phyloP scores from a whole-genome alignment of 352 stramenopile genomes.

The Pythium sp. region DNA sequence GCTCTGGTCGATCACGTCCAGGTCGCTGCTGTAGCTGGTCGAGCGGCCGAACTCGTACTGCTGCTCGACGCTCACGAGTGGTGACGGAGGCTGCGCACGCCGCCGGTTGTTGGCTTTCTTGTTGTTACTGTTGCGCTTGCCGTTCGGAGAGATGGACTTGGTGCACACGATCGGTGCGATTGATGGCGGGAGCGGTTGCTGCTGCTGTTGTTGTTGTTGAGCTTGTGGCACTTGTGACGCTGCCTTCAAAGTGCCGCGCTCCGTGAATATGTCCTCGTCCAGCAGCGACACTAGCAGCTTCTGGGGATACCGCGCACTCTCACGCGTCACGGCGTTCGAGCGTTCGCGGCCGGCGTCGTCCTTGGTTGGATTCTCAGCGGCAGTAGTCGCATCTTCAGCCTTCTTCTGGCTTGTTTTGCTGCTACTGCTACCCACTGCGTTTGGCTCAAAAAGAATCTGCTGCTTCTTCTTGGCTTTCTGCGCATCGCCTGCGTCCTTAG shows the following conservation, averaged over 20 bases:
- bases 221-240: not conserved
- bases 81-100: not conserved
- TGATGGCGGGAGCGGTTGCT: constrained; percentile 2
- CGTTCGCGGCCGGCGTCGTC: constrained; percentile 1
- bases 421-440: not conserved
- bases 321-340: constrained; percentile 10
- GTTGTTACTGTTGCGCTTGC: constrained; percentile 19
- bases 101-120: constrained; percentile 22
- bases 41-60: constrained; percentile 23
- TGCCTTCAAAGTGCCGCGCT: not conserved
- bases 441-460: not conserved
- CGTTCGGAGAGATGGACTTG: constrained; percentile 15
- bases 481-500: constrained; percentile 17
- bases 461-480: constrained; percentile 3
- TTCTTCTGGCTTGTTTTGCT: constrained; percentile 14
- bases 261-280: constrained; percentile 22
- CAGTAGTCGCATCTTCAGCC: constrained; percentile 21
- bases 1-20: constrained; percentile 12
- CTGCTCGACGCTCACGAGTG: constrained; percentile 12
- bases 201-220: not conserved
- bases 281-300: constrained; percentile 30
- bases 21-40: constrained; percentile 2
- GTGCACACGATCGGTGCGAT: constrained; percentile 11
- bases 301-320: constrained; percentile 15
- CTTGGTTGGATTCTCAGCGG: constrained; percentile 11